Base-by-base conservation (phyloP, 768 basidiomycete genomes). In the Pseudohyphozyma bogoriensis region DNA sequence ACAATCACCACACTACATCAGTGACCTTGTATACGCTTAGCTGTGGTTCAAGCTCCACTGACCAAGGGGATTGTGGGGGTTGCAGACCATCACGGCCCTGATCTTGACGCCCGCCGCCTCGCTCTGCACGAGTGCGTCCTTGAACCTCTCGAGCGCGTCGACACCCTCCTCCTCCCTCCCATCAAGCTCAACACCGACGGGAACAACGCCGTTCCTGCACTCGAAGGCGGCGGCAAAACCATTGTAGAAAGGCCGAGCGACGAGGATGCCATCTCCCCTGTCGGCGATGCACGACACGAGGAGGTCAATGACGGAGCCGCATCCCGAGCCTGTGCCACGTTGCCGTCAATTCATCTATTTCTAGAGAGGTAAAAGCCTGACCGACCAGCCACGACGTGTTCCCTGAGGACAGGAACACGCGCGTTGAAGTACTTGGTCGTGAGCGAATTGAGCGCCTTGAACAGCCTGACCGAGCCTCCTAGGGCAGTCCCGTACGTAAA, bases 61-160 rank as follows among this genome's bases (percentile, higher is more conserved):
- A 65, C 64, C 67, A 4, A 67, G 60, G 12, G 69, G 69, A 37
- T 70, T 70, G 52, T 69, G 55, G 8, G 69, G 69, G 58, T 70
- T 70, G 56, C 63, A 65, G 2, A 70, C 20, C 42, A 70, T 63
- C 11, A 70, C 28, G 2, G 64, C 68, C 15, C 59, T 20, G 40
- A 64, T 62, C 53, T 50, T 37, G 2, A 28, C 28, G 2, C 52
- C 56, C 7, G 29, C 52, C 28, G 24, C 39, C 50, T 59, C 46
- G 29, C 58, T 39, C 33, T 46, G 51, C 28, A 15, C 26, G 22
- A 59, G n/a, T 33, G 51, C 54, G 10, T 24, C 31, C 45, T 67
- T 66, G 31, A 58, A 69, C 29, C 49, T 51, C 29, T 59, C 62
- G 35, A 69, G 45, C 22, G 59, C 57, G 20, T 39, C 49, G 28